Evolutionary conservation across 306 rosid genomes (phyloP), one percentile per base, ranked within the genome.

Genomic region (Malus asiatica): DNA sequence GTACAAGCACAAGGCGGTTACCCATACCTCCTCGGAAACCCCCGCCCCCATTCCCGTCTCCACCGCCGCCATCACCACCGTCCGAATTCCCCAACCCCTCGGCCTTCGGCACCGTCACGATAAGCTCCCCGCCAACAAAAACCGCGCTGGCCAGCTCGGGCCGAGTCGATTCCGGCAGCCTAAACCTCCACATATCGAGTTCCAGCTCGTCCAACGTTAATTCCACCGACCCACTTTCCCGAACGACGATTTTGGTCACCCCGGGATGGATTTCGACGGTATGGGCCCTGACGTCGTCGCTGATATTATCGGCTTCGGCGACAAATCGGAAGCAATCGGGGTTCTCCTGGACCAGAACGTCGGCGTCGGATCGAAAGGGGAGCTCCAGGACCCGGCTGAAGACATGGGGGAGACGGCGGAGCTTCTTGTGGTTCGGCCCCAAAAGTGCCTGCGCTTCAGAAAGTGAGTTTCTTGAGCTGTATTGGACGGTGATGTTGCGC

Each of bases 91-190:
- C 80, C 78, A 66, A 55, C 13, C 63, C 93, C 7, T 76, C 84
- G 1, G 82, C 90, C 79, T 96, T 92, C 0, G 99, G 99, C 84
- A 96, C 98, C 29, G 96, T 96, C 57, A 96, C 99, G 13, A 96
- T 84, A 42, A 96, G 97, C 79, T 92, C 99, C 0, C 99, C 99
- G 14, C 90, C 90, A 0, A 85, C 91, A 27, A 90, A 89, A 9
- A 85, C 93, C 16, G 97, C 99, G 42, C 96, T 96, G 0, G 97
- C 99, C 5, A 90, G 92, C 83, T 96, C 99, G 15, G 99, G 99
- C 78, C 83, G 71, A 3, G 99, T 96, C 19, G 97, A 83, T 68
- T 92, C 98, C 29, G 99, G 99, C 74, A 96, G 82, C 74, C 99
- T 86, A 30, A 96, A 92, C 90, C 99, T 89, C 99, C 99, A 96